phyloP scores from a whole-genome alignment of 345 rosid genomes.

The Salix udensis region DNA sequence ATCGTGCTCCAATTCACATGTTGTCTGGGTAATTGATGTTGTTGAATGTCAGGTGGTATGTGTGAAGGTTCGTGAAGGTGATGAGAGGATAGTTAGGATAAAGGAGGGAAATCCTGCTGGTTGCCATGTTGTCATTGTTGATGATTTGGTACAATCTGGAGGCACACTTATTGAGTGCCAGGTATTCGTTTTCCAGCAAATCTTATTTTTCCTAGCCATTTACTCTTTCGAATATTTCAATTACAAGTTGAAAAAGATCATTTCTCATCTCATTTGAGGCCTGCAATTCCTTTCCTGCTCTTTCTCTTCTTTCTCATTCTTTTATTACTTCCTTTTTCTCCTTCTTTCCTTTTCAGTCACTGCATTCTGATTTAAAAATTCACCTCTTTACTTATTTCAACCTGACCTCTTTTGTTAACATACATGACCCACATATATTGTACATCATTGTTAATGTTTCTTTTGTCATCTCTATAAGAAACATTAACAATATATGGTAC shows the following conservation, averaged over 20 bases:
- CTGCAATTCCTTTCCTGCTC: not conserved
- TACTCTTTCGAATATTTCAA: not conserved
- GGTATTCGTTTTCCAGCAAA: conserved; percentile 36
- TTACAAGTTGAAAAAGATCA: not conserved
- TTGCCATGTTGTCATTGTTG: conserved; percentile 90
- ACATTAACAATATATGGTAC: no score
- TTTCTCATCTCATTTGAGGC: not conserved
- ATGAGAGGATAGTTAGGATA: conserved; percentile 79
- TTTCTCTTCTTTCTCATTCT: not conserved
- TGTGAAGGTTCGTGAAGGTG: conserved; percentile 93
- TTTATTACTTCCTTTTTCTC: not conserved
- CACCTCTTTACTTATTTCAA: not conserved
- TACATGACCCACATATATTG: not conserved
- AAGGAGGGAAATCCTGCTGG: conserved; percentile 93
- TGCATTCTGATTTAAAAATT: not conserved
- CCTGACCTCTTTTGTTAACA: not conserved
- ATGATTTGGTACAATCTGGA: conserved; percentile 96
- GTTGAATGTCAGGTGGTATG: conserved; percentile 73
- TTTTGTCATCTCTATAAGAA: not conserved
- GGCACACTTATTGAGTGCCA: conserved; percentile 98
- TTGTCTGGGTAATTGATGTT: conserved; percentile 10
- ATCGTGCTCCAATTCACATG: not conserved
- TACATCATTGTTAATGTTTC: not conserved
- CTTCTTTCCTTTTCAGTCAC: not conserved
- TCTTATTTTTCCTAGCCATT: not conserved